A percentile compares a stretch with the other conserved stretches of the same genome.
These are phyloP conservation scores for Plectosphaerella cucumerina DNA, from an alignment of 2,329 filamentous ascomycete species.

Conservation along the genomic window DNA sequence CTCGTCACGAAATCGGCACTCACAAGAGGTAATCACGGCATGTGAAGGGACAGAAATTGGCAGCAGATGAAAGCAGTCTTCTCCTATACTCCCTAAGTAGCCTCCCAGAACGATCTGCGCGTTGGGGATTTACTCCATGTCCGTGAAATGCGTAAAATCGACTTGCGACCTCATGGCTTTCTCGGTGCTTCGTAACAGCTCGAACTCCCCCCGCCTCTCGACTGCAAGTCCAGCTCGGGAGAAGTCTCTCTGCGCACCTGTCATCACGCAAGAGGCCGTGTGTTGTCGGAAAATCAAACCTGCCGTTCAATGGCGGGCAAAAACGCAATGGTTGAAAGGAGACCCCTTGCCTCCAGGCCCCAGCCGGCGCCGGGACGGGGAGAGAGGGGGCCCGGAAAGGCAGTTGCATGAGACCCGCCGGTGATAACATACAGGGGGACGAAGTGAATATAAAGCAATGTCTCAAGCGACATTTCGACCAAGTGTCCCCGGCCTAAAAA, in stretches of 20 bases:
- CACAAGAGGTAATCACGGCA: too few species aligned
- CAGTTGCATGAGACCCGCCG: slow-evolving; percentile 26
- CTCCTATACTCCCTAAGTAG: neutral
- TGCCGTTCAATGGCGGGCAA: slow-evolving; percentile 12
- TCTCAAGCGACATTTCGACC: slow-evolving; percentile 1
- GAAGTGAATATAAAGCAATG: slow-evolving; percentile 22
- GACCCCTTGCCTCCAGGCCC: slow-evolving; percentile 5
- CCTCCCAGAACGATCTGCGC: neutral
- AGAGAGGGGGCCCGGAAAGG: slow-evolving; percentile 9
- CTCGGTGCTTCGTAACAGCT: slow-evolving; percentile 7
- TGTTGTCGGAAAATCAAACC: slow-evolving; percentile 7
- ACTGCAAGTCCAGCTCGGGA: slow-evolving; percentile 1
- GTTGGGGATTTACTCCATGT: slow-evolving; percentile 9
- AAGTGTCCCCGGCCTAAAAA: slow-evolving; percentile 3
- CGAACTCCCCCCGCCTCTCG: neutral
- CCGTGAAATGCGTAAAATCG: slow-evolving; percentile 12
- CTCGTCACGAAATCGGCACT: too few species aligned
- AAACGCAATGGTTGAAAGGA: slow-evolving; percentile 11
- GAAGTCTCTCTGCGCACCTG: slow-evolving; percentile 1
- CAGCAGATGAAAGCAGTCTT: neutral
- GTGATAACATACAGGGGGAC: slow-evolving; percentile 28
- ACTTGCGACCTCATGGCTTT: slow-evolving; percentile 10
- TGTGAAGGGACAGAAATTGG: neutral
- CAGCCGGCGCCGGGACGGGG: neutral
- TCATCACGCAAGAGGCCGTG: slow-evolving; percentile 11